Base-by-base conservation (phyloP, 108 stramenopile species). In the Schizochytrium sp. region DNA sequence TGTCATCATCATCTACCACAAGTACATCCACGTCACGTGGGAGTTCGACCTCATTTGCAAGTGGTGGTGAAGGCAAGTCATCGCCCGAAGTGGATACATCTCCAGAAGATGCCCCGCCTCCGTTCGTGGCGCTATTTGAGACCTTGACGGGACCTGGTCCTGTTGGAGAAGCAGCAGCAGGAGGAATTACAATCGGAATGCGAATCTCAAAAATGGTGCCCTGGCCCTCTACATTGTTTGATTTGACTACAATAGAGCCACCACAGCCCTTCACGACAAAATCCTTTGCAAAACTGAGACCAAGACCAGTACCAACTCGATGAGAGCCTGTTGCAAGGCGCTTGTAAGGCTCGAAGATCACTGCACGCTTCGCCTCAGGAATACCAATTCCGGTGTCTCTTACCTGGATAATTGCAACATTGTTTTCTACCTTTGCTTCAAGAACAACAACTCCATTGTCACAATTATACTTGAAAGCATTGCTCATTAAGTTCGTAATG, bases 191-290 rank as follows among this genome's bases (percentile, higher is more conserved):
- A 15, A 44, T 69, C 19, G 64, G 64, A 3, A 69, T 69, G 64
- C 64, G 64, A 15, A 69, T 69, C 64, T 69, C 64, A 69, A 69
- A 69, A 69, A 69, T 3, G 7, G 64, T 69, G 64, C 64, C 64
- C 64, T 69, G 64, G 3, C 64, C 64, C 15, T 69, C 64, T 10
- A 69, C 64, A 1, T 69, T 15, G 3, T 69, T 69, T 7, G 64
- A 13, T 44, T 69, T 69, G 64, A 69, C 64, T 44, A 44, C 44
- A 44, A 69, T 69, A 44, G 64, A 69, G 7, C 64, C 64, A 7
- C 64, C 64, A 44, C 64, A 69, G 15, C 64, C 64, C 64, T 69
- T 69, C 0, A 69, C 64, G 3, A 69, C 64, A 69, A 69, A 69
- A 44, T 69, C 64, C 28, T 69, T 69, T 38, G 64, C 64, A 69